Evolutionary conservation across 1,284 basidiomycete species (phyloP).

Genomic region (Cystobasidium sp.): DNA sequence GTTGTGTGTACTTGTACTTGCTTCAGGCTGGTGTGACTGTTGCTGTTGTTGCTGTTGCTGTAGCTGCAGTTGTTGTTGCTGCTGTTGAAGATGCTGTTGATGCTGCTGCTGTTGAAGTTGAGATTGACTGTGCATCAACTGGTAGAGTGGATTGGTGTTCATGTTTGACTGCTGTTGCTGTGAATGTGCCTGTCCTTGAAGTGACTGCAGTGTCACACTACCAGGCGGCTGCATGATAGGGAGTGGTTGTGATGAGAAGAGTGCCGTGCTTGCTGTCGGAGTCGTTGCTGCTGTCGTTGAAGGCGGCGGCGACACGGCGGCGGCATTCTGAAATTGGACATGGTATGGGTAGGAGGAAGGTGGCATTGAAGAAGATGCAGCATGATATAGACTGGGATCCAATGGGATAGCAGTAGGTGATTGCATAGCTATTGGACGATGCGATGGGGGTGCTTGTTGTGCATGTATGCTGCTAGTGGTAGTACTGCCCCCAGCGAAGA

Average conservation of each 20-base stretch:
- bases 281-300: background rate
- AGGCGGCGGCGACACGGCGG: background rate
- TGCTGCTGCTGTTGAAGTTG: background rate
- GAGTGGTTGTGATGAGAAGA: slow-evolving; percentile 4
- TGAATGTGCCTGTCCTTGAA: slow-evolving; percentile 15
- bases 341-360: background rate
- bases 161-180: background rate
- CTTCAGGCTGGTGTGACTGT: slow-evolving; percentile 16
- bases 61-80: background rate
- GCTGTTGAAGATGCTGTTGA: slow-evolving; percentile 4
- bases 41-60: background rate
- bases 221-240: background rate
- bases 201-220: slow-evolving; percentile 19
- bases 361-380: background rate
- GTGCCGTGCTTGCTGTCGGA: background rate
- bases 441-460: background rate
- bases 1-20: slow-evolving; percentile 8
- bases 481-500: background rate
- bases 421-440: background rate
- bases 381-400: background rate
- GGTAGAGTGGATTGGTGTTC: slow-evolving; percentile 11
- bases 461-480: background rate
- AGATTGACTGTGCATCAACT: slow-evolving; percentile 1
- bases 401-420: no score
- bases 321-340: background rate